A percentile compares a stretch with the other conserved stretches of the same genome.
Conservation (phyloP, 345 rosid genomes). For the Bruguiera gymnorhiza region DNA sequence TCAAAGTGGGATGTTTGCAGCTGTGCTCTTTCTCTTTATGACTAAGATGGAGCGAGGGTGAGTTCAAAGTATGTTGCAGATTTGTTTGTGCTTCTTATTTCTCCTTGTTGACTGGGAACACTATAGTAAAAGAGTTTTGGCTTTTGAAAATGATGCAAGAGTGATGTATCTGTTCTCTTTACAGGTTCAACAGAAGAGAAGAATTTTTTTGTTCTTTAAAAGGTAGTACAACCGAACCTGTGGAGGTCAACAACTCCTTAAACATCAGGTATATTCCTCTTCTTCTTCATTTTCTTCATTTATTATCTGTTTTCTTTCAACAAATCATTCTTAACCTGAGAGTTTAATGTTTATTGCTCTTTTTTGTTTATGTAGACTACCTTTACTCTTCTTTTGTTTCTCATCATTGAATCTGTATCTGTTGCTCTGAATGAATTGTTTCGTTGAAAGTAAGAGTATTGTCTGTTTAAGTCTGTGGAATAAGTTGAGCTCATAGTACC, state of each 20-base stretch:
- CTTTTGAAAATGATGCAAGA: background rate
- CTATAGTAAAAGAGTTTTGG: background rate
- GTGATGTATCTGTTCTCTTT: slow-evolving; percentile 2
- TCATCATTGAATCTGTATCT: slow-evolving; percentile 59
- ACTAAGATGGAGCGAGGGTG: background rate
- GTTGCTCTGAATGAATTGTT: slow-evolving; percentile 59
- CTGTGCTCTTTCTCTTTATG: background rate
- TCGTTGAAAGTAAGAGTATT: no score
- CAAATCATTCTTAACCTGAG: background rate
- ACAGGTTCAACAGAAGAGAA: slow-evolving; percentile 74
- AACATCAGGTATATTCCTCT: slow-evolving; percentile 60
- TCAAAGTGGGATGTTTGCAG: background rate
- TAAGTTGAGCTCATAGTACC: no score
- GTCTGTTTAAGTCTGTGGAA: no score
- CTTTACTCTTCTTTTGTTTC: slow-evolving; percentile 71
- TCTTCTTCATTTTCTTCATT: slow-evolving; percentile 15
- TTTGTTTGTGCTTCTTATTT: background rate
- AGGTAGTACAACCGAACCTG: slow-evolving; percentile 58
- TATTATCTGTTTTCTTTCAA: background rate
- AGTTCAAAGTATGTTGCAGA: no score
- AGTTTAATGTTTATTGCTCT: background rate
- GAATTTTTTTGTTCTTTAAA: slow-evolving; percentile 64
- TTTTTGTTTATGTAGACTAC: slow-evolving; percentile 55
- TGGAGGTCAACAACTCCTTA: slow-evolving; percentile 47
- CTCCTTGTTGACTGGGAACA: background rate